Evolutionary conservation across 495 filamentous ascomycete species (phyloP).

Genomic region (Thermothielavioides terrestris): DNA sequence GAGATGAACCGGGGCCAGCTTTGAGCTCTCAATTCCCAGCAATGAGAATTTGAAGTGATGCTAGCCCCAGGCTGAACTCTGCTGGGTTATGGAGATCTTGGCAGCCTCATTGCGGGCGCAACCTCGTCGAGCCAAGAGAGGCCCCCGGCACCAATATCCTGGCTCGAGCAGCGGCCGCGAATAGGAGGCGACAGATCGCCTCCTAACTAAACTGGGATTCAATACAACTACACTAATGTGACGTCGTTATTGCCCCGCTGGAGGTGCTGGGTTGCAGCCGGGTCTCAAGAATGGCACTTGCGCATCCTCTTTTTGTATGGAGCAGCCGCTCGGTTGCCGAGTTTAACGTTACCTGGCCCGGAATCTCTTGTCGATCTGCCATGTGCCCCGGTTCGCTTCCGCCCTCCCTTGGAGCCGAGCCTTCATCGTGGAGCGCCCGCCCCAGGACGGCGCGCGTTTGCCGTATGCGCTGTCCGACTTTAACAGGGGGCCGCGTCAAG

Average conservation of each 20-base stretch:
- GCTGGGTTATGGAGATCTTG: background rate
- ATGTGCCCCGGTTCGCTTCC: background rate
- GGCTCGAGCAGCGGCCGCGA: background rate
- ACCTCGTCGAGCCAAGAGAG: background rate
- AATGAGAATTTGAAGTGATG: no score
- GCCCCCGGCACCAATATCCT: background rate
- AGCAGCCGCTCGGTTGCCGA: background rate
- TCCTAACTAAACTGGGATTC: no score
- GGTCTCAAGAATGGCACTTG: background rate
- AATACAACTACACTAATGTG: no score
- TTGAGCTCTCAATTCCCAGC: no score
- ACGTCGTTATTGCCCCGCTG: no score
- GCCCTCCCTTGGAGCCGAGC: background rate
- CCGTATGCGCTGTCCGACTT: background rate
- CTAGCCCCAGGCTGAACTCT: no score
- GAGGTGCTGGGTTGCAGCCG: background rate
- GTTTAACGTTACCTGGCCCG: background rate
- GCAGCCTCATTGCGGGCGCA: background rate
- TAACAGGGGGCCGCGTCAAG: background rate
- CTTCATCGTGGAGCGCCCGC: background rate
- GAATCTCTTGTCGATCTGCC: constrained; percentile 3
- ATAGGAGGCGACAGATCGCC: background rate
- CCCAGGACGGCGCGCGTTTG: background rate
- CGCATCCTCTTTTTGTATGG: background rate
- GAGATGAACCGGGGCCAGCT: no score